Evolutionary conservation across 495 filamentous ascomycete genomes (phyloP).

Genomic region (Hypoxylon subgilvum): DNA sequence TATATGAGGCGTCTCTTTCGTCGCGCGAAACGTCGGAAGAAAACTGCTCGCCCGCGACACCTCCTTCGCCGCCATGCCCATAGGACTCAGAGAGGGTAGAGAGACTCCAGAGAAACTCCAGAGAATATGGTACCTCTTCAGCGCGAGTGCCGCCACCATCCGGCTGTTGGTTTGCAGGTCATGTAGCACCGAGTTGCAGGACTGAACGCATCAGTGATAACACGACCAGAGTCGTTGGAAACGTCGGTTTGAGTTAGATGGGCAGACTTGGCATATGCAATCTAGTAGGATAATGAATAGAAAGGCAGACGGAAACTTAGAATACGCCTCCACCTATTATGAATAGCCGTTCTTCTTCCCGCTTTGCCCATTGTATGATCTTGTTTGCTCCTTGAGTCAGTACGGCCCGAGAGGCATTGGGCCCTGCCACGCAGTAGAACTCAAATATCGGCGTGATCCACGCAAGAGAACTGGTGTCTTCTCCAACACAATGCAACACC

Average conservation of each 20-base stretch:
- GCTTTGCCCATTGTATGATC: slow-evolving; percentile 84
- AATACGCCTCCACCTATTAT: slow-evolving; percentile 90
- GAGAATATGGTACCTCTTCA: too few relatives aligned
- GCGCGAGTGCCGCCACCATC: neutral
- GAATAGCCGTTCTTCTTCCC: slow-evolving; percentile 91
- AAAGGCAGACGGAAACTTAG: slow-evolving; percentile 26
- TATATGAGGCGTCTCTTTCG: too few relatives aligned
- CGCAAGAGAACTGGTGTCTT: slow-evolving; percentile 76
- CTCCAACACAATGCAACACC: slow-evolving; percentile 77
- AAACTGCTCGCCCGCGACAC: too few relatives aligned
- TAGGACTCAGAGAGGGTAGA: too few relatives aligned
- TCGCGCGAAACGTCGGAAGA: too few relatives aligned
- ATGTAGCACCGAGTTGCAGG: neutral
- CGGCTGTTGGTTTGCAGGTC: neutral
- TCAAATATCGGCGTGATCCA: slow-evolving; percentile 93
- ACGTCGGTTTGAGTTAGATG: neutral
- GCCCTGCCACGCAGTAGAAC: slow-evolving; percentile 89
- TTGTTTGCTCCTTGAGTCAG: slow-evolving; percentile 85
- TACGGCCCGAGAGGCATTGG: slow-evolving; percentile 73
- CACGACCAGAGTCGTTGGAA: too few relatives aligned
- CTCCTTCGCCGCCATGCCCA: too few relatives aligned
- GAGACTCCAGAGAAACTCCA: too few relatives aligned
- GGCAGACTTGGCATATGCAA: too few relatives aligned
- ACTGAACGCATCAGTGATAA: too few relatives aligned
- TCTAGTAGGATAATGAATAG: neutral